Base-by-base conservation (phyloP, 2,329 filamentous ascomycete species). In the Aspergillus pseudoviridinutans region DNA sequence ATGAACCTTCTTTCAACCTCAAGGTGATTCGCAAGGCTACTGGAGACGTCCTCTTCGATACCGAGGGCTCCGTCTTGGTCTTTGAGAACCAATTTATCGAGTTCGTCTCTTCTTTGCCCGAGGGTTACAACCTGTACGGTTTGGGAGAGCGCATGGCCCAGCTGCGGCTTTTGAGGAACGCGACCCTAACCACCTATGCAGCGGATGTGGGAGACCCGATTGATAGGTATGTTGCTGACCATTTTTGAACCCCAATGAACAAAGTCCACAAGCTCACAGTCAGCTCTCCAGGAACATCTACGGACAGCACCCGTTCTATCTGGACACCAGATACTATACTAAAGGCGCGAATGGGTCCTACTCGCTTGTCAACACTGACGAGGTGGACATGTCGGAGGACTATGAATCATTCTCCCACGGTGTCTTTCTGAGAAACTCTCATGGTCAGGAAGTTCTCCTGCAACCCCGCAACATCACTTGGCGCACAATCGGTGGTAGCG, bases 71-170 rank as follows among this genome's bases (percentile, higher is more conserved):
- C 2, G 81, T 84, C 10, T 73, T 92, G 14, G 84, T 92, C 0
- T 92, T 85, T 65, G 88, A 91, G 67, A 82, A 92, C 63, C 89
- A 92, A 65, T 92, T 91, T 71, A 83, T 92, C 46, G 89, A 92
- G 65, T 87, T 92, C 62, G 80, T 80, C 4, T 87, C 86, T 20
- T 69, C 79, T 27, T 71, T 91, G 14, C 88, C 88, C 0, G 80
- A 87, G 58, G 82, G 88, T 51, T 91, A 91, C 73, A 91, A 92
- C 61, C 70, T 91, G 0, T 91, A 91, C 60, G 89, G 89, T 1
- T 77, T 92, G 28, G 88, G 88, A 17, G 89, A 92, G 74, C 82
- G 84, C 0, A 89, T 92, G 32, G 87, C 89, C 65, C 83, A 83
- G 14, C 78, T 92, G 41, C 80, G 87, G 41, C 79, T 93, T n/a